These are phyloP conservation scores for Stromatinia cepivora DNA, from an alignment of 2,329 filamentous ascomycete genomes.

Conservation along the genomic window DNA sequence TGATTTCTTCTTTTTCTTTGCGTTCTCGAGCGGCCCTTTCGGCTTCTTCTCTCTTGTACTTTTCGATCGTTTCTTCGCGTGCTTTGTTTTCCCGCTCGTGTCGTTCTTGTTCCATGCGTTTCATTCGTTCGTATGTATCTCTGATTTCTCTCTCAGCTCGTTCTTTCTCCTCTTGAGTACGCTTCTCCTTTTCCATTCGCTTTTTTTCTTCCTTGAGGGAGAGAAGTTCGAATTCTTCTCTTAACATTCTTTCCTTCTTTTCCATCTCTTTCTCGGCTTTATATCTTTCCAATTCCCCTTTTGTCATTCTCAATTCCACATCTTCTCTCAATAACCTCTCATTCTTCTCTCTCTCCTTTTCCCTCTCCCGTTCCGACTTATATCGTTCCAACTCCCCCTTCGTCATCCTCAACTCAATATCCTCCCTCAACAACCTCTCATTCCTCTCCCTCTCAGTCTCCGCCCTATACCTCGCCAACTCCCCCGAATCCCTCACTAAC, in stretches of 20 bases:
- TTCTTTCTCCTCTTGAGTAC: constrained; percentile 41
- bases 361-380: not conserved
- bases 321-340: constrained; percentile 13
- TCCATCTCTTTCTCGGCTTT: constrained; percentile 11
- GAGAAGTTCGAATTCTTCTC: constrained; percentile 17
- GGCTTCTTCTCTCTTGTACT: constrained; percentile 41
- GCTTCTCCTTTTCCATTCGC: constrained; percentile 16
- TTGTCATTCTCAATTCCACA: not conserved
- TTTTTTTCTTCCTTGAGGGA: constrained; percentile 21
- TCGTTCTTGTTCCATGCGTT: constrained; percentile 42
- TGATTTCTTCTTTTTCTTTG: constrained; percentile 42
- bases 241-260: not conserved
- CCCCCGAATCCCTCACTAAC: constrained; percentile 45
- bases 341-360: not conserved
- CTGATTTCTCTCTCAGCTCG: constrained; percentile 38
- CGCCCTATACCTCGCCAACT: constrained; percentile 5
- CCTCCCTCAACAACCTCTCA: constrained; percentile 50
- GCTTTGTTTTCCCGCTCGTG: constrained; percentile 52
- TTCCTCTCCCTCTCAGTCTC: constrained; percentile 4
- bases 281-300: constrained; percentile 7
- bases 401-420: constrained; percentile 12
- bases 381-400: constrained; percentile 10
- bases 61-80: constrained; percentile 51
- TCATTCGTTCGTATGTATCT: constrained; percentile 43
- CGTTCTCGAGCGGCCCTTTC: constrained; percentile 36